phyloP scores from a whole-genome alignment of 305 asterid genomes.

The Fraxinus sp. region DNA sequence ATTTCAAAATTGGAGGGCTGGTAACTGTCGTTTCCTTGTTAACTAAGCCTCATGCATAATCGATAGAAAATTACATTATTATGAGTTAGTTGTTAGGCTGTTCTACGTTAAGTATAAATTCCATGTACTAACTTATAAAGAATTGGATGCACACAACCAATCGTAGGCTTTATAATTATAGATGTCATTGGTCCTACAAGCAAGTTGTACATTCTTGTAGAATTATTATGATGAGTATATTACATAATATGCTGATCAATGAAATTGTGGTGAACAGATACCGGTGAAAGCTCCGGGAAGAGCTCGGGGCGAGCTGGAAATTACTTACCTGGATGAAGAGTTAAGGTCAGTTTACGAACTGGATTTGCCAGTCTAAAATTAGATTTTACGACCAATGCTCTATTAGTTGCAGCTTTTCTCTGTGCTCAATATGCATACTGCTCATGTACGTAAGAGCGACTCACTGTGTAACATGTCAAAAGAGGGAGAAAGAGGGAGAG shows the following conservation, averaged over 20 bases:
- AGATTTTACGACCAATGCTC: background rate
- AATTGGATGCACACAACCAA: background rate
- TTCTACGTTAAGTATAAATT: background rate
- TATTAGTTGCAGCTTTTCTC: background rate
- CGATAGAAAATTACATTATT: background rate
- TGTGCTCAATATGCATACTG: background rate
- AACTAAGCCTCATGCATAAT: background rate
- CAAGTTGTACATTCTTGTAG: background rate
- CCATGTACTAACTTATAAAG: background rate
- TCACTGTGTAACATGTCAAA: background rate
- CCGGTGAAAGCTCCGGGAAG: constrained; percentile 76
- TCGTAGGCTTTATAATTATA: background rate
- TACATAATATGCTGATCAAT: background rate
- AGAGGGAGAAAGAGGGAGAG: background rate
- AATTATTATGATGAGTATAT: background rate
- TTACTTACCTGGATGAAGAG: constrained; percentile 83
- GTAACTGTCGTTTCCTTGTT: constrained; percentile 35
- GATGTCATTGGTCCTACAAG: background rate
- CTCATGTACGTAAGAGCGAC: background rate
- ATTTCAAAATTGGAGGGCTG: constrained; percentile 77
- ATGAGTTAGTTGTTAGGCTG: background rate
- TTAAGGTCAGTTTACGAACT: constrained; percentile 46
- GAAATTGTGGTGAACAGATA: constrained; percentile 42
- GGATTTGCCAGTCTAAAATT: background rate
- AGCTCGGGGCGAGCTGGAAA: constrained; percentile 71